These are phyloP conservation scores for Epithemia pelagica DNA, from an alignment of 108 stramenopile species.

Conservation along the genomic window DNA sequence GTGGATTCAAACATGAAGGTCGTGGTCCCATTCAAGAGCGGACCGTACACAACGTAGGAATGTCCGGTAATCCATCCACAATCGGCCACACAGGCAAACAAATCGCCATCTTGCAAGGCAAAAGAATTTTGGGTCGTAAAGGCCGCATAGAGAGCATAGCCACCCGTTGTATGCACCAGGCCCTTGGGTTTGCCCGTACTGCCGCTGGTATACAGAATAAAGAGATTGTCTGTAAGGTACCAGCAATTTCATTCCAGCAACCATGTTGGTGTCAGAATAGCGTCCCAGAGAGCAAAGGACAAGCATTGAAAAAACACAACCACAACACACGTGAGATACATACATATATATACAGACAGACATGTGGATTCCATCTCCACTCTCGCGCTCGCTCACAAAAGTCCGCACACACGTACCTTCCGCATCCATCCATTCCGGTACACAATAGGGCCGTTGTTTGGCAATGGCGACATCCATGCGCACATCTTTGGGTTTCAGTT, in stretches of 20 bases:
- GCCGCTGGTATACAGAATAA: conserved; percentile 92
- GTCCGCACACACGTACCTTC: conserved; percentile 33
- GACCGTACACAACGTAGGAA: conserved; percentile 92
- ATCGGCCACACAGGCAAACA: conserved; percentile 95
- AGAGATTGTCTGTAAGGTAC: conserved; percentile 76
- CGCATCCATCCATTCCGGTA: conserved; percentile 88
- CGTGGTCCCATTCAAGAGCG: conserved; percentile 85
- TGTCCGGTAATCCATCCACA: conserved; percentile 97
- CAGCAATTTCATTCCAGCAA: no score
- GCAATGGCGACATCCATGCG: conserved; percentile 75
- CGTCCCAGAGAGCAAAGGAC: no score
- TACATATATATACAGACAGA: no score
- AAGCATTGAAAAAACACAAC: neutral
- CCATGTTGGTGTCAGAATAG: no score
- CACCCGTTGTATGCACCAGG: conserved; percentile 90
- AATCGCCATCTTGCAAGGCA: conserved; percentile 65
- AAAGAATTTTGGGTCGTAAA: conserved; percentile 80
- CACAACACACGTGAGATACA: no score
- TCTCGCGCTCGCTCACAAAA: no score
- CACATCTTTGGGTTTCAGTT: conserved; percentile 62
- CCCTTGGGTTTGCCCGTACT: conserved; percentile 94
- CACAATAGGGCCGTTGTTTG: conserved; percentile 87
- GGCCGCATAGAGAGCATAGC: conserved; percentile 86
- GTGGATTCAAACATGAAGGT: conserved; percentile 93
- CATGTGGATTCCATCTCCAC: no score